phyloP scores from a whole-genome alignment of 257 asterid species.

The Rauvolfia tetraphylla region DNA sequence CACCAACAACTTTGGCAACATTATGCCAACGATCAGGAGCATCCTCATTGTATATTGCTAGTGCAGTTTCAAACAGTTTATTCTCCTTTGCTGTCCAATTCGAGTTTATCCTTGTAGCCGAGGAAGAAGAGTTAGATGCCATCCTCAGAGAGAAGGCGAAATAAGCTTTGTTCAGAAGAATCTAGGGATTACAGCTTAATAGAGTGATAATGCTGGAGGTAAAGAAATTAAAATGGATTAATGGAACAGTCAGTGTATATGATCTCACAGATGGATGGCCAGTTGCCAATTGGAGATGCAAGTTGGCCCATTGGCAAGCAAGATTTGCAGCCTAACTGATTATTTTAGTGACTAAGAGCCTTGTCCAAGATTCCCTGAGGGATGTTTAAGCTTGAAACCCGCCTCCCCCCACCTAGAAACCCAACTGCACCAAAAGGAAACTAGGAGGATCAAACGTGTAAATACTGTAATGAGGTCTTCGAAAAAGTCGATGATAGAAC shows the following conservation, averaged over 20 bases:
- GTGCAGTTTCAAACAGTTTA: slow-evolving; percentile 25
- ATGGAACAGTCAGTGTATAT: not conserved
- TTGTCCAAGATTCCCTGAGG: not conserved
- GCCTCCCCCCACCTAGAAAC: not conserved
- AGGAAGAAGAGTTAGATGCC: slow-evolving; percentile 6
- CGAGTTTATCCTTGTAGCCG: not conserved
- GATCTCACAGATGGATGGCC: not conserved
- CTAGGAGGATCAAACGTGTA: too few species aligned
- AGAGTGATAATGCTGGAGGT: too few species aligned
- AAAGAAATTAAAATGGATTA: not conserved
- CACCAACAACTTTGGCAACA: slow-evolving; percentile 23
- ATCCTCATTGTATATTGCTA: slow-evolving; percentile 21
- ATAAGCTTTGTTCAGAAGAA: not conserved
- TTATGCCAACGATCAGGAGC: slow-evolving; percentile 26
- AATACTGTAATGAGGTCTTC: too few species aligned
- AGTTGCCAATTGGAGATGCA: slow-evolving; percentile 7
- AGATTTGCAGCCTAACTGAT: slow-evolving; percentile 6
- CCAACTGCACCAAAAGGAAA: too few species aligned
- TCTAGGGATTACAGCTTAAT: not conserved
- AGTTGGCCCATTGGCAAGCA: not conserved
- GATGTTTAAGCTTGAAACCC: not conserved
- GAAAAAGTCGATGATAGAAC: too few species aligned
- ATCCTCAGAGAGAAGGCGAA: not conserved
- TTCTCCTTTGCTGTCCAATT: slow-evolving; percentile 20
- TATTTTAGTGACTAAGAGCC: not conserved